Evolutionary conservation across 192 early-diverging fungal genomes (phyloP), one percentile per base, ranked within the genome.

Genomic region (Rhizophagus sp.): DNA sequence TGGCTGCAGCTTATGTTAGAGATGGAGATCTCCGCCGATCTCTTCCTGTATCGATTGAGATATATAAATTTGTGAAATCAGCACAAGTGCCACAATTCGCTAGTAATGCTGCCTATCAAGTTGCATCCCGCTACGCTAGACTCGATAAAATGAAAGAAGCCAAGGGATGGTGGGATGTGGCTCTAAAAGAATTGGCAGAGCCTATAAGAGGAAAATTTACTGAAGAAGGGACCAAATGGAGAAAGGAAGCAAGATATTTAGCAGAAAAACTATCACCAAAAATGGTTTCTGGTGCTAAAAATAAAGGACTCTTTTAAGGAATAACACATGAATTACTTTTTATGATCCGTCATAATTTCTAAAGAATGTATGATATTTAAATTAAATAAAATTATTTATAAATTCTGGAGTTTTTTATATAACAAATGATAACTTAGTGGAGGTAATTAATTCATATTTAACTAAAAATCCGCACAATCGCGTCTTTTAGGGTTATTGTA

Each of bases 171-270:
- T 69, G 27, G 12, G 30, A 69, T 41, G 27, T 41, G 12, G 34
- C 33, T 2, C 30, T 69, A 33, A 39, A 69, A 33, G 67, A 69
- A 1, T 39, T 69, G 34, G 67, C 19, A 39, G 67, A 33, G 4
- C 67, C 67, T 41, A 69, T 69, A 33, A 69, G 27, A 39, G 67
- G 67, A 19, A 33, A 69, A 39, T 69, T 39, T 34, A 41, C 10
- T 6, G 1, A 39, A n/a, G 30, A 39, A 13, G 36, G 15, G 15
- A 41, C 30, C 0, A 7, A 34, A 1, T 39, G 67, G 27, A 69
- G 67, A 39, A 17, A 39, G 19, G 36, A 69, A 19, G 67, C 67
- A 34, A 12, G 41, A 12, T 6, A 41, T 33, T 39, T 34, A 5
- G 67, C 67, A 1, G 30, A 69, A 34, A 69, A 69, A 13, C 33